Base-by-base conservation (phyloP, 768 basidiomycete genomes). In the Lactifluus pinguis region DNA sequence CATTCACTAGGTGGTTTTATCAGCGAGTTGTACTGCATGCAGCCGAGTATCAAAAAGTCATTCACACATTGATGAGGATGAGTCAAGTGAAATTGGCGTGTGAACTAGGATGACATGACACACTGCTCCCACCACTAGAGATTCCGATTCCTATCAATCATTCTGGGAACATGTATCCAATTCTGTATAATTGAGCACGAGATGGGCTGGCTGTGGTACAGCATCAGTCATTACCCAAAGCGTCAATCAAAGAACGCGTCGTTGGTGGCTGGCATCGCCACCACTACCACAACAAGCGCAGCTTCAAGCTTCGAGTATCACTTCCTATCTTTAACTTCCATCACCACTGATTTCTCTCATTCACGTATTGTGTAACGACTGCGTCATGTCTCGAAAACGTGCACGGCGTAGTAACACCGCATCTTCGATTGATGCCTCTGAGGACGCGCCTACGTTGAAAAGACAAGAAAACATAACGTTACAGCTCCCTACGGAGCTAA, bases 401-500 rank as follows among this genome's bases (percentile, higher is more conserved):
- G 51, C 42, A 30, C 55, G 60, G 36, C 36, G 32, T 25, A 53
- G 39, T n/a, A 11, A 30, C 32, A 34, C 32, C 5, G 25, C 25
- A 30, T 8, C 41, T 30, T 19, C 13, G n/a, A 15, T 11, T 3
- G 49, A 25, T 29, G 4, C 29, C 14, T 10, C 53, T 30, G 19
- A 44, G 30, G 47, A 55, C 19, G 36, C 41, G 53, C 39, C 51
- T 19, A 17, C n/a, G 13, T 25, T 42, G 10, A 42, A 38, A 42
- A 15, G 4, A 15, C 25, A 13, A 34, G 45, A 42, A n/a, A 53
- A 62, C 42, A 8, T 30, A 32, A 38, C 50, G 0, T 30, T 57
- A 45, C 54, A 25, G 5, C 60, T 65, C 8, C 64, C 64, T 10
- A 64, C 53, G 1, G 64, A 65, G 32, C 64, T 65, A 15, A 41